These are phyloP conservation scores for Spizellomyces punctatus DNA, from an alignment of 192 early-diverging fungal species.

Conservation along the genomic window DNA sequence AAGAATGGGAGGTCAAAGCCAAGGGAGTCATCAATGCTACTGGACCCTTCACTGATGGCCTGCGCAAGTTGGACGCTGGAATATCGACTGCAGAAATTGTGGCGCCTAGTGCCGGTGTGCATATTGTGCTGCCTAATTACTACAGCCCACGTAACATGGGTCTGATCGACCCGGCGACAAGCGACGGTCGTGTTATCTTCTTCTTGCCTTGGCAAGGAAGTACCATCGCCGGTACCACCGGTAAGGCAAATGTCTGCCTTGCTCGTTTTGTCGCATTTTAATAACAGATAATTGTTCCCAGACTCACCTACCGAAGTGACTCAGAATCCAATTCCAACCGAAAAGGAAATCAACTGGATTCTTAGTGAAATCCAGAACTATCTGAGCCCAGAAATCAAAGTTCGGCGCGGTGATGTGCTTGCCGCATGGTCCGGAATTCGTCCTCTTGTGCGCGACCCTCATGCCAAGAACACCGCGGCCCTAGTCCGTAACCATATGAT, in stretches of 20 bases:
- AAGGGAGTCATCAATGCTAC: conserved; percentile 96
- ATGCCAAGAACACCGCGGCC: conserved; percentile 86
- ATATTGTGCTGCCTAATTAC: conserved; percentile 94
- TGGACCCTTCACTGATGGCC: conserved; percentile 79
- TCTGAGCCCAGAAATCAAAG: conserved; percentile 91
- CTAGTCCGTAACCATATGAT: conserved; percentile 99
- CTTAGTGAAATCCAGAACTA: conserved; percentile 89
- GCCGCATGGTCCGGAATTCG: conserved; percentile 98
- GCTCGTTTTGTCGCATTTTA: not conserved
- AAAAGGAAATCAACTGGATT: conserved; percentile 96
- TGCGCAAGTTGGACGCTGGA: conserved; percentile 88
- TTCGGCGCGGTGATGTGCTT: conserved; percentile 94
- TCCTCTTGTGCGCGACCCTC: conserved; percentile 93
- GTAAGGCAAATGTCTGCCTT: conserved; percentile 6
- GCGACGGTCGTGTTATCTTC: conserved; percentile 95
- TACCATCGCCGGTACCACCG: conserved; percentile 93
- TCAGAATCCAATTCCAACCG: conserved; percentile 81
- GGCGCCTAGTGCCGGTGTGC: conserved; percentile 89
- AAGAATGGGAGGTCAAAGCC: conserved; percentile 80
- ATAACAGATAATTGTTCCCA: conserved; percentile 22
- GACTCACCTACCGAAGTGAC: conserved; percentile 85
- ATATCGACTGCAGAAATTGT: conserved; percentile 76
- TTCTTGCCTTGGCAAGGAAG: conserved; percentile 97
- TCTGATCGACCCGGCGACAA: conserved; percentile 89
- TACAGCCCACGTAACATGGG: conserved; percentile 94